These are phyloP conservation scores for Penicillium paneum DNA, from an alignment of 2,329 filamentous ascomycete genomes.

Conservation along the genomic window DNA sequence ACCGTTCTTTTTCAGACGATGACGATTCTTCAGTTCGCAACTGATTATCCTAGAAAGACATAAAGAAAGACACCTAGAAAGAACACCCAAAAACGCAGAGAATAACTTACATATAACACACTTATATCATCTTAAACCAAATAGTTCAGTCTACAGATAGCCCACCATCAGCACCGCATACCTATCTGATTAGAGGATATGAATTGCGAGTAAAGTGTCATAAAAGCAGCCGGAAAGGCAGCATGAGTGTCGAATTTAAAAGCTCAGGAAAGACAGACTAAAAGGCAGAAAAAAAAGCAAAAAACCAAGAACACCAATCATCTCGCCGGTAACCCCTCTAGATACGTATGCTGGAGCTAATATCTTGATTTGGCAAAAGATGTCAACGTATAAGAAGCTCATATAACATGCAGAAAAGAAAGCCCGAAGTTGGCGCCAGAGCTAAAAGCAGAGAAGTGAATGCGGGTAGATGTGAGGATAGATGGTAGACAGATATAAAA, in stretches of 20 bases:
- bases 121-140: no score
- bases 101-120: no score
- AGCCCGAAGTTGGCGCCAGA: neutral
- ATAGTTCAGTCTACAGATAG: no score
- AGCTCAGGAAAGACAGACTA: neutral
- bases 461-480: neutral
- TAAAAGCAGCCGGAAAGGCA: neutral
- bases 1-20: no score
- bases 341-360: neutral
- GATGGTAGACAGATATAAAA: neutral
- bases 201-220: neutral
- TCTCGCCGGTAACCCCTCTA: neutral
- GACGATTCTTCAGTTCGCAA: no score
- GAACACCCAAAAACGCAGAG: no score
- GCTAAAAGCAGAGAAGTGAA: neutral
- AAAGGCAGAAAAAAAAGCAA: neutral
- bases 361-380: neutral
- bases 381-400: neutral
- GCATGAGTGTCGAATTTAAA: neutral
- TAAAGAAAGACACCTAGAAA: no score
- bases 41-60: no score
- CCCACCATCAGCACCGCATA: neutral
- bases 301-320: neutral
- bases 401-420: neutral
- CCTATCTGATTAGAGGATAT: neutral